Percentiles rank a stretch among this genome's conserved stretches.
Evolutionary conservation across 106 monocot species (phyloP).

Genomic region (Ottelia alismoides): DNA sequence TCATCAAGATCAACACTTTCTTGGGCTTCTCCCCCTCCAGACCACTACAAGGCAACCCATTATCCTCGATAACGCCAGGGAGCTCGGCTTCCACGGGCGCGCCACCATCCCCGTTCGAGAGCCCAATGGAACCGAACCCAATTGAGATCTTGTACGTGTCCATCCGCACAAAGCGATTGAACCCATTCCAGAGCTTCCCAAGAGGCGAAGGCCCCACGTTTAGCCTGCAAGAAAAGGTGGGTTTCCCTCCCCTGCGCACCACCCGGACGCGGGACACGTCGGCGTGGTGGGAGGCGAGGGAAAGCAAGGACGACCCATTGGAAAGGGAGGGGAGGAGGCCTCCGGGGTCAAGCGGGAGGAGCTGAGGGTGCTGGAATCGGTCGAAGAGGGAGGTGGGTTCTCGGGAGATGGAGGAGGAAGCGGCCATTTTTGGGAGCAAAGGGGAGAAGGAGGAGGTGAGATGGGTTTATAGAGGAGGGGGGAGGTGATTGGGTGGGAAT

Average conservation of each 20-base stretch:
- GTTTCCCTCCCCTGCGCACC: not conserved
- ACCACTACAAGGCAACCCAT: not conserved
- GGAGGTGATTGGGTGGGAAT: too few relatives aligned
- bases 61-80: slow-evolving; percentile 3
- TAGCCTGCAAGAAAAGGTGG: slow-evolving; percentile 2
- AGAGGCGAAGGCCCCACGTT: slow-evolving; percentile 1
- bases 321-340: not conserved
- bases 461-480: too few relatives aligned
- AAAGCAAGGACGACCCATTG: slow-evolving; percentile 1
- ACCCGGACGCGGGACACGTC: slow-evolving; percentile 7
- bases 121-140: slow-evolving; percentile 11
- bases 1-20: slow-evolving; percentile 28
- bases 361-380: not conserved
- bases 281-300: not conserved
- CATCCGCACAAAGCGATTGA: slow-evolving; percentile 7
- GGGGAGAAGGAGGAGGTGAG: too few relatives aligned
- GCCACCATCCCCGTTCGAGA: slow-evolving; percentile 1
- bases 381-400: slow-evolving; percentile 7
- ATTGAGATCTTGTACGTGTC: not conserved
- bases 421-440: too few relatives aligned
- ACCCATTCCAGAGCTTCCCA: slow-evolving; percentile 6
- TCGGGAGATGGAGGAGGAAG: slow-evolving; percentile 8
- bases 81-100: not conserved
- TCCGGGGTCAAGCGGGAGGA: not conserved
- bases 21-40: slow-evolving; percentile 10